Base-by-base conservation (phyloP, 495 filamentous ascomycete genomes). In the Umbilicaria muhlenbergii region DNA sequence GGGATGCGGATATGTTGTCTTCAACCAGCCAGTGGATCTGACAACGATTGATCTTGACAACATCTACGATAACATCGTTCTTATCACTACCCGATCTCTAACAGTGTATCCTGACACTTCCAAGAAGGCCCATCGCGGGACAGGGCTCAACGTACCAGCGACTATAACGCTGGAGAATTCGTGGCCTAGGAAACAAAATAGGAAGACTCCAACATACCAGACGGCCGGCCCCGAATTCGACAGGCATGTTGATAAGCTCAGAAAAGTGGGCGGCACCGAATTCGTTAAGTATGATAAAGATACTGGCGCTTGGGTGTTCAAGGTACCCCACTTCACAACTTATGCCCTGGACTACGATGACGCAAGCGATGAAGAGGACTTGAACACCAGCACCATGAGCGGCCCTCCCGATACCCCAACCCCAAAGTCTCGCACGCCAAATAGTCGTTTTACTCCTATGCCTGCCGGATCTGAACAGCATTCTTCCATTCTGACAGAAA, bases 341-440 rank as follows among this genome's bases (percentile, higher is more conserved):
- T 98, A 98, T 58, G 86, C 80, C n/a, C 68, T 95, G 39, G 81
- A 86, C 49, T 84, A 91, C 49, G 83, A 88, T 36, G 82, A 86
- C 32, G 73, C 77, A 13, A 74, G 72, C 39, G 65, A 63, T 52
- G 75, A 57, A 62, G 58, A 67, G 58, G 67, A 58, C 54, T 60
- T 65, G 57, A 64, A 64, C 42, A 65, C 71, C 53, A 80, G 72
- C 61, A 66, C 67, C 48, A 59, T 77, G 40, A 76, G 73, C 59
- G 70, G 64, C 44, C 65, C 64, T 58, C 74, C 73, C 51, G 74
- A 78, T 54, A 75, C 67, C 24, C 68, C 73, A 43, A 78, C 72
- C 49, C 73, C 72, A 17, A 65, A 64, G 60, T 56, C 57, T 50
- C 60, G 61, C 38, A 52, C 64, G 42, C 52, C 56, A 34, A 51